Percentiles rank a stretch among this genome's conserved stretches.
phyloP scores from a whole-genome alignment of 148 eudicot species.

The Arctostaphylos glauca region DNA sequence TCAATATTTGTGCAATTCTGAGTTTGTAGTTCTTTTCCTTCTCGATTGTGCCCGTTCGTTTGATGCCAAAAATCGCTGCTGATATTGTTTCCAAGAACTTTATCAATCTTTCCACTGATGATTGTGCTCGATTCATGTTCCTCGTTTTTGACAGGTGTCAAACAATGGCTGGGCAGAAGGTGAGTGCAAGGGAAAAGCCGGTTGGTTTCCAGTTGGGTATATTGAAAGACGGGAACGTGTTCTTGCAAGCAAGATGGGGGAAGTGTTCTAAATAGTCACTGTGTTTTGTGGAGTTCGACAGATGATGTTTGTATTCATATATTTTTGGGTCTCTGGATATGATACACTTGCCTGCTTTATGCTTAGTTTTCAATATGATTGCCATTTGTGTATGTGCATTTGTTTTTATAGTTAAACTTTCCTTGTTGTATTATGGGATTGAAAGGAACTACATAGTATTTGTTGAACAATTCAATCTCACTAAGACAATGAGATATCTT shows the following conservation, averaged over 20 bases:
- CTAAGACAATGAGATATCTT: background rate
- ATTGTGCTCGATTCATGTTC: background rate
- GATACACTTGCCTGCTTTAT: background rate
- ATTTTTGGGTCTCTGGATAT: background rate
- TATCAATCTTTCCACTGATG: background rate
- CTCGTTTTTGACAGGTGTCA: slow-evolving; percentile 50
- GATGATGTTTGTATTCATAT: background rate
- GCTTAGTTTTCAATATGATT: background rate
- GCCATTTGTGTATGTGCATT: background rate
- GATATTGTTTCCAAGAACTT: background rate
- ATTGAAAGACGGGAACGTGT: slow-evolving; percentile 96
- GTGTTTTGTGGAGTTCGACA: background rate
- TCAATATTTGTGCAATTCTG: background rate
- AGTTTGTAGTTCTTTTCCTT: background rate
- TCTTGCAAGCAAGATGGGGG: slow-evolving; percentile 85
- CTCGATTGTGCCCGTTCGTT: background rate
- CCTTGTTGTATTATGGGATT: background rate
- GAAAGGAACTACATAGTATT: background rate
- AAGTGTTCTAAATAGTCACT: slow-evolving; percentile 43
- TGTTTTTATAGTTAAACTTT: background rate
- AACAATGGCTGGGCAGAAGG: slow-evolving; percentile 99
- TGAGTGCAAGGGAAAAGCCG: slow-evolving; percentile 96
- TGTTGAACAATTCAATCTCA: background rate
- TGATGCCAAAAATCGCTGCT: background rate
- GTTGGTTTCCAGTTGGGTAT: slow-evolving; percentile 91